A percentile compares a stretch with the other conserved stretches of the same genome.
phyloP scores from a whole-genome alignment of 169 alveolate genomes.

The Plasmodium coatneyi region DNA sequence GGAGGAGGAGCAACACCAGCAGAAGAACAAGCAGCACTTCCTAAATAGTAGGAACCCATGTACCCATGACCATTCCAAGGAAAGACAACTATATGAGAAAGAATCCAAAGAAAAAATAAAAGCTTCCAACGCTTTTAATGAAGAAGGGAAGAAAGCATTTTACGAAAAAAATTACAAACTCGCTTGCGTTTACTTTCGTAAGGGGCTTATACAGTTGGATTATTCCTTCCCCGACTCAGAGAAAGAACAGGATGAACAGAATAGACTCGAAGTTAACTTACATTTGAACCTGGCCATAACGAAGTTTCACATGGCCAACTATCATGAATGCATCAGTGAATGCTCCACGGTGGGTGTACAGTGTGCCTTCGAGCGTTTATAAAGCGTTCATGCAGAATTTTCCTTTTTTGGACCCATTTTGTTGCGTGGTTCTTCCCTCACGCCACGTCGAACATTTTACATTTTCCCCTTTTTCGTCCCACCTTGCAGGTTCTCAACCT shows the following conservation, averaged over 20 bases:
- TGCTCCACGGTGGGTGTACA: constrained; percentile 38
- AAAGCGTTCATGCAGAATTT: not conserved
- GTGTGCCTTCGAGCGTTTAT: not conserved
- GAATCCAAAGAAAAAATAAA: constrained; percentile 47
- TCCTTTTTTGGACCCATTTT: not conserved
- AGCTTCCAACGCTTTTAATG: constrained; percentile 65
- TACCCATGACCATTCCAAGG: constrained; percentile 73
- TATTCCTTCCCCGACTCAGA: constrained; percentile 53
- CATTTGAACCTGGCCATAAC: constrained; percentile 69
- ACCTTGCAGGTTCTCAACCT: constrained; percentile 29
- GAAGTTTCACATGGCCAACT: constrained; percentile 54
- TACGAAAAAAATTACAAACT: constrained; percentile 73
- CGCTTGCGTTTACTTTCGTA: constrained; percentile 71
- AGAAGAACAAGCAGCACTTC: constrained; percentile 12
- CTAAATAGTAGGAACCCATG: constrained; percentile 45
- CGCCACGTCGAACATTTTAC: not conserved
- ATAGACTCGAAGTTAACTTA: constrained; percentile 39
- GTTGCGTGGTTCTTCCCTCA: not conserved
- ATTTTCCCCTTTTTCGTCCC: not conserved
- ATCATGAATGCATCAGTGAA: constrained; percentile 64
- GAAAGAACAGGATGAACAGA: constrained; percentile 38
- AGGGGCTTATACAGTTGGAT: constrained; percentile 74
- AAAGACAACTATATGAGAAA: constrained; percentile 75
- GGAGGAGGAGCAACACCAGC: constrained; percentile 12
- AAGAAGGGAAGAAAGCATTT: constrained; percentile 68